Evolutionary conservation across 1,284 basidiomycete genomes (phyloP).

Genomic region (Chalciporus sp.): DNA sequence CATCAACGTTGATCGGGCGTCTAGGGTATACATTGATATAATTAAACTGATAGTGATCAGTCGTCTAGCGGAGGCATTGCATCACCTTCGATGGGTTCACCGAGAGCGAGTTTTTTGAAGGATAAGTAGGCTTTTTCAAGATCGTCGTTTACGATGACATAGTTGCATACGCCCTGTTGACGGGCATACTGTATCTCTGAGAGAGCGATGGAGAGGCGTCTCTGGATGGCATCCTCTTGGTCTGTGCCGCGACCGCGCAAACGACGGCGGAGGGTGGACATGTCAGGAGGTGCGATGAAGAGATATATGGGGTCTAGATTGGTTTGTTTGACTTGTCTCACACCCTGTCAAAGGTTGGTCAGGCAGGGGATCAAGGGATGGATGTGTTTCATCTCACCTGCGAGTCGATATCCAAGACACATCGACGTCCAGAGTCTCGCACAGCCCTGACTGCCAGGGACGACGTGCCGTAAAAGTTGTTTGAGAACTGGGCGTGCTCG

Average conservation of each 20-base stretch:
- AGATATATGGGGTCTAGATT: conserved; percentile 86
- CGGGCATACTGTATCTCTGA: conserved; percentile 88
- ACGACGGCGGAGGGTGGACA: conserved; percentile 67
- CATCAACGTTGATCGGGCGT: neutral
- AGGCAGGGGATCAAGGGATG: conserved; percentile 5
- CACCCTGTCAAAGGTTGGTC: conserved; percentile 59
- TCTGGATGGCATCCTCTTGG: conserved; percentile 70
- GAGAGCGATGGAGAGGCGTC: conserved; percentile 80
- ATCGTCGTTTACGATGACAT: conserved; percentile 92
- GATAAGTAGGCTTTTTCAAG: conserved; percentile 80
- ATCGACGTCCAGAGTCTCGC: conserved; percentile 65
- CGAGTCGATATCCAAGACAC: conserved; percentile 96
- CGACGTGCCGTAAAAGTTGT: conserved; percentile 93
- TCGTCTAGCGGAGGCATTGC: conserved; percentile 61
- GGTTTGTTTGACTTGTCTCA: conserved; percentile 84
- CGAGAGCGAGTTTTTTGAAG: conserved; percentile 74
- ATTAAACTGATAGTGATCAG: conserved; percentile 30
- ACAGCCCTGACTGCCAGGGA: conserved; percentile 67
- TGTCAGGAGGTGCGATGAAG: conserved; percentile 90
- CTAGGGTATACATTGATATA: conserved; percentile 12
- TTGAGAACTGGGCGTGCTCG: conserved; percentile 84
- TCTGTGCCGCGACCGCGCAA: conserved; percentile 88
- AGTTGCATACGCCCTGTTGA: conserved; percentile 73
- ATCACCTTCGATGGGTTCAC: conserved; percentile 57
- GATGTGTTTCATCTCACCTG: conserved; percentile 53